Evolutionary conservation across 2,329 filamentous ascomycete genomes (phyloP), one percentile per base, ranked within the genome.

Genomic region (Zymoseptoria brevis): DNA sequence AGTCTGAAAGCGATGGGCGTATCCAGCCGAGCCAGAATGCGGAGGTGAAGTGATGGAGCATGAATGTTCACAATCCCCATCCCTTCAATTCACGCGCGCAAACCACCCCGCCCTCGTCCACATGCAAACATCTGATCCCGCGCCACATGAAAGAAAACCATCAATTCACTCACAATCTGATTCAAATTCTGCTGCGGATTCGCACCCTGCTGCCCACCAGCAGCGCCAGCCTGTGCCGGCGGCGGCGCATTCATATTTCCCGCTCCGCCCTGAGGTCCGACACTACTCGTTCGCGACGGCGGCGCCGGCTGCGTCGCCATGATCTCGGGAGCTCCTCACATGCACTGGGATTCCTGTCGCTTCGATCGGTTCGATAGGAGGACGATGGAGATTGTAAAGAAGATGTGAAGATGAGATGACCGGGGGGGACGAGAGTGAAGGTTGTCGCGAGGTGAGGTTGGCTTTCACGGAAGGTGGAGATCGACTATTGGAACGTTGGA

Each of bases 171-270:
- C 82, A 96, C 93, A 75, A 97, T 97, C 68, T 96, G 91, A 69
- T 97, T 97, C 1, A 96, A 75, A 71, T 96, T 96, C 69, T 95
- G 90, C 63, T 93, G 90, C 1, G 88, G 90, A 76, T 90, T 86
- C 74, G 29, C 29, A 71, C 59, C 79, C 73, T 67, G 75, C 62
- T 60, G 26, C 26, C 26, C 26, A 29, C 26, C 26, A 29, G 26
- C 26, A 29, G 26, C 74, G 69, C 63, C 74, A 60, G 80, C 75
- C 60, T 80, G 75, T 60, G 79, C 75, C 50, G 76, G 76, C 64
- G 73, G 72, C 50, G 75, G 76, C 4, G 76, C 73, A 62, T 72
- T 76, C 61, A 75, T 75, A 52, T 77, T 74, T 59, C 75, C 68
- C 26, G 67, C 69, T 58, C 35, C 22, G 51, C 64, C 68, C 22